phyloP scores from a whole-genome alignment of 2,329 filamentous ascomycete species.

The Hypomyces perniciosus region DNA sequence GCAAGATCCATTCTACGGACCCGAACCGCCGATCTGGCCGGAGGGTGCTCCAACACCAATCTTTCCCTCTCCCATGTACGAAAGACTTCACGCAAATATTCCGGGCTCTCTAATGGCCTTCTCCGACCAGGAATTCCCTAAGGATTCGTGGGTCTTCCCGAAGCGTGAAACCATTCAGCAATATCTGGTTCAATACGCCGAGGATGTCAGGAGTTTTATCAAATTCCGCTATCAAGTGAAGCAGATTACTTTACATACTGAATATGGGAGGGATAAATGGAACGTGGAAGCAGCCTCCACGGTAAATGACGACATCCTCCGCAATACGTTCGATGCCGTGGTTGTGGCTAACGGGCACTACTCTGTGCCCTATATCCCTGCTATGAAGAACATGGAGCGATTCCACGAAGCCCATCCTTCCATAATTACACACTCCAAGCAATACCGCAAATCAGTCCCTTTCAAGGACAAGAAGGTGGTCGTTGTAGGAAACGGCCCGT shows the following conservation, averaged over 20 bases:
- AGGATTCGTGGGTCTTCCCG: conserved; percentile 66
- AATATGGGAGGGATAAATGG: conserved; percentile 49
- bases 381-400: conserved; percentile 50
- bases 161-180: conserved; percentile 61
- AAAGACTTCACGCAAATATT: conserved; percentile 79
- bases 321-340: conserved; percentile 63
- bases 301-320: conserved; percentile 31
- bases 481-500: conserved; percentile 78
- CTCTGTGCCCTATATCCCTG: conserved; percentile 60
- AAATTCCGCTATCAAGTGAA: conserved; percentile 64
- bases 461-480: conserved; percentile 69
- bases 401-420: conserved; percentile 57
- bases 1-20: conserved; percentile 54
- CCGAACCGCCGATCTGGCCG: conserved; percentile 56
- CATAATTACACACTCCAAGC: conserved; percentile 68
- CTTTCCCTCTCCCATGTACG: conserved; percentile 82
- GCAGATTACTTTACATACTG: conserved; percentile 39
- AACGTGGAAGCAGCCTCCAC: conserved; percentile 49
- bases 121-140: conserved; percentile 61
- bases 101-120: conserved; percentile 76
- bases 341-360: conserved; percentile 74
- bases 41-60: conserved; percentile 39
- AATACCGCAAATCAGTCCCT: conserved; percentile 60
- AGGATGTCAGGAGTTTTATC: conserved; percentile 61
- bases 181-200: conserved; percentile 69